Evolutionary conservation across 805 yeast genomes (phyloP).

Genomic region (Candida verbasci): DNA sequence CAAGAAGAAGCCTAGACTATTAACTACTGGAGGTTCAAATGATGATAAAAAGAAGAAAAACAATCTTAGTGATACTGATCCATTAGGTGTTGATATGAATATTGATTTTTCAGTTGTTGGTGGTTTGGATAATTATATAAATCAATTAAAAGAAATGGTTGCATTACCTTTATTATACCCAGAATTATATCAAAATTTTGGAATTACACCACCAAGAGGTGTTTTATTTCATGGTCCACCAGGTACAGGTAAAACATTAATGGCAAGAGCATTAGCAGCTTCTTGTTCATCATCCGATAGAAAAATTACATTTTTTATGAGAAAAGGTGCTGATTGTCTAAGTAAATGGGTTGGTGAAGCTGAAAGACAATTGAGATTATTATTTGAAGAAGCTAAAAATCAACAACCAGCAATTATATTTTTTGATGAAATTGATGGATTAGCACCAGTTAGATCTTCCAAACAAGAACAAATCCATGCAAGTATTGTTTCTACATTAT

Average conservation of each 20-base stretch:
- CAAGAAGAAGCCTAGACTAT: conserved; percentile 21
- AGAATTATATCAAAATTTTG: conserved; percentile 84
- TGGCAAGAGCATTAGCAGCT: conserved; percentile 97
- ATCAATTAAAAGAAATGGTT: conserved; percentile 95
- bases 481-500: conserved; percentile 87
- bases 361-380: conserved; percentile 82
- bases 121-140: conserved; percentile 85
- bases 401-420: conserved; percentile 95
- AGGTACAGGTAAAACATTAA: conserved; percentile 96
- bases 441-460: conserved; percentile 96
- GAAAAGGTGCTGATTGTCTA: conserved; percentile 96
- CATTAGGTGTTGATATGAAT: conserved; percentile 83
- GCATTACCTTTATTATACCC: conserved; percentile 90
- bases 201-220: conserved; percentile 94
- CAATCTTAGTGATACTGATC: conserved; percentile 83
- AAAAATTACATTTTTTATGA: conserved; percentile 93
- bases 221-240: conserved; percentile 98
- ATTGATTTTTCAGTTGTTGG: conserved; percentile 85
- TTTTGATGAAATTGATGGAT: conserved; percentile 96
- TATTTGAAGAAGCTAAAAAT: conserved; percentile 93
- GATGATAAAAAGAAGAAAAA: conserved; percentile 46
- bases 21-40: conserved; percentile 25
- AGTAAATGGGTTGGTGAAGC: conserved; percentile 99
- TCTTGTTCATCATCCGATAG: conserved; percentile 81
- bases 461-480: conserved; percentile 99